Evolutionary conservation across 139 green algal species (phyloP).

Genomic region (Micractinium sp.): DNA sequence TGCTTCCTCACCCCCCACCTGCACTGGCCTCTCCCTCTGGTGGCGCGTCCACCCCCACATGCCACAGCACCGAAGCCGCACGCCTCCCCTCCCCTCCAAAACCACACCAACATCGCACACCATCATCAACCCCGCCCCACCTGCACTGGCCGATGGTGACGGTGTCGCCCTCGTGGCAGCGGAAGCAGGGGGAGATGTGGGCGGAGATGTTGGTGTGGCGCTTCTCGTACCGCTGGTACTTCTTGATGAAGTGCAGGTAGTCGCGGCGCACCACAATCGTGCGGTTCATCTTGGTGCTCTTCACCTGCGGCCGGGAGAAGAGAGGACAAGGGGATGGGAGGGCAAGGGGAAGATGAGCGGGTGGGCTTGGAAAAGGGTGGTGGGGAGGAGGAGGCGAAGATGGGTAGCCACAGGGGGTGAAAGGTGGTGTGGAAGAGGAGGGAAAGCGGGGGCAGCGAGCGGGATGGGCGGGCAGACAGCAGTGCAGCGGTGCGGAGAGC

Average conservation of each 20-base stretch:
- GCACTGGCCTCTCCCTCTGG: too few relatives aligned
- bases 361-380: too few relatives aligned
- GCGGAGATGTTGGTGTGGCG: conserved; percentile 95
- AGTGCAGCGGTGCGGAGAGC: background rate
- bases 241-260: conserved; percentile 99
- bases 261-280: conserved; percentile 97
- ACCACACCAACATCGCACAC: background rate
- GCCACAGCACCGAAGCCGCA: too few relatives aligned
- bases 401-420: too few relatives aligned
- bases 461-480: background rate
- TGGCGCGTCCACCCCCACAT: too few relatives aligned
- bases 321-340: background rate
- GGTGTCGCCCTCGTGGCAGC: conserved; percentile 91
- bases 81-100: background rate
- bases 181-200: conserved; percentile 97
- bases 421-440: too few relatives aligned
- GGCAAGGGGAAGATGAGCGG: too few relatives aligned
- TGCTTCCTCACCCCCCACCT: too few relatives aligned
- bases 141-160: conserved; percentile 98
- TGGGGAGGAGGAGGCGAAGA: too few relatives aligned
- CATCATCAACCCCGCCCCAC: too few relatives aligned
- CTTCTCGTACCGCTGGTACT: conserved; percentile 99
- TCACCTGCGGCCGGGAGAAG: conserved; percentile 70
- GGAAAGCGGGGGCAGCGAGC: background rate
- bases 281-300: conserved; percentile 97